Percentiles rank a stretch among this genome's conserved stretches.
These are phyloP conservation scores for Hansenula lynferdii DNA, from an alignment of 1,139 yeast genomes.

Conservation along the genomic window DNA sequence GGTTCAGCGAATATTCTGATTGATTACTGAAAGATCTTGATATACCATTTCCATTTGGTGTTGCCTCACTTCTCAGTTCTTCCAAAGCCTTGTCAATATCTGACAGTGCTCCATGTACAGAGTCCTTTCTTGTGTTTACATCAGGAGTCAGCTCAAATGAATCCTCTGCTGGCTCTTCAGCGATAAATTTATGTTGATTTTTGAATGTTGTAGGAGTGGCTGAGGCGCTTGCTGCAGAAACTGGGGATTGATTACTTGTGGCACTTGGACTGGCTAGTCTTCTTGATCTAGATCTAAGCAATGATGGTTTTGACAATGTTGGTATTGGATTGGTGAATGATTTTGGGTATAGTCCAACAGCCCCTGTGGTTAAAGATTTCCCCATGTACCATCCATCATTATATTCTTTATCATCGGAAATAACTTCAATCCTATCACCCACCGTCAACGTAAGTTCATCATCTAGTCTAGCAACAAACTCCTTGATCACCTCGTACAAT, in stretches of 20 bases:
- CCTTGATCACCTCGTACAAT: constrained; percentile 63
- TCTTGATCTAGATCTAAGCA: constrained; percentile 58
- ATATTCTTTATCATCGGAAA: constrained; percentile 89
- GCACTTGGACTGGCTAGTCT: constrained; percentile 34
- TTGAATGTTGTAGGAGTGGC: constrained; percentile 14
- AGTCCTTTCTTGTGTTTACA: constrained; percentile 24
- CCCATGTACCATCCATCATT: constrained; percentile 99
- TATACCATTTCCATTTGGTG: constrained; percentile 7
- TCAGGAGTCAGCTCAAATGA: constrained; percentile 1
- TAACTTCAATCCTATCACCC: constrained; percentile 85
- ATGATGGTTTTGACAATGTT: constrained; percentile 25
- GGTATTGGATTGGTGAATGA: constrained; percentile 60
- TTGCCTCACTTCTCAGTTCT: constrained; percentile 47
- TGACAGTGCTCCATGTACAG: constrained; percentile 52
- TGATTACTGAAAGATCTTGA: constrained; percentile 9
- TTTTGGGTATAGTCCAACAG: constrained; percentile 86
- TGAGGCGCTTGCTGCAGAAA: constrained; percentile 4
- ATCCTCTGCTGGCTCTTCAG: constrained; percentile 1
- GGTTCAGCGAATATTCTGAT: constrained; percentile 32
- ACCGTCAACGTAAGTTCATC: constrained; percentile 79
- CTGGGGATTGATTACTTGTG: constrained; percentile 12
- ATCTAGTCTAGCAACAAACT: constrained; percentile 79
- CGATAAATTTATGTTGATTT: constrained; percentile 1
- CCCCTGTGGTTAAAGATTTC: constrained; percentile 60
- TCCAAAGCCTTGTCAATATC: constrained; percentile 85